Evolutionary conservation across 2,329 filamentous ascomycete genomes (phyloP).

Genomic region (Chrysoporthe puriensis): DNA sequence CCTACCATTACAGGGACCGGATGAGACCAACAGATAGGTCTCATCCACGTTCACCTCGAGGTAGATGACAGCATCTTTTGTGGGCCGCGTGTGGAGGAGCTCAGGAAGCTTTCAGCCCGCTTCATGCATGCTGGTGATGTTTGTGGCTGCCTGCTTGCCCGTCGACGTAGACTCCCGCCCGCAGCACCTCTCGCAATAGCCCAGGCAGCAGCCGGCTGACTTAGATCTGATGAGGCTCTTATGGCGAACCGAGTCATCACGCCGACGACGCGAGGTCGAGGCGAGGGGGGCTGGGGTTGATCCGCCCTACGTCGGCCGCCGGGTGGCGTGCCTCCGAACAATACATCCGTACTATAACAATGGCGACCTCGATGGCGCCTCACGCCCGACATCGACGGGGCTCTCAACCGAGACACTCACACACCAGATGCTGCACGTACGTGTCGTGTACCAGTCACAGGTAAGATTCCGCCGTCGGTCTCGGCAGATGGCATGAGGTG

Average conservation of each 20-base stretch:
- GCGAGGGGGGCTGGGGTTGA: neutral
- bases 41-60: neutral
- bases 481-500: neutral
- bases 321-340: neutral
- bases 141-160: neutral
- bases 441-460: neutral
- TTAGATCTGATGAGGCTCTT: neutral
- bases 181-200: no score
- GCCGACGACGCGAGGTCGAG: neutral
- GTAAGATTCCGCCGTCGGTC: neutral
- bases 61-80: neutral
- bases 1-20: neutral
- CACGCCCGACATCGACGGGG: neutral
- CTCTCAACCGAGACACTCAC: neutral
- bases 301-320: neutral
- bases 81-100: neutral
- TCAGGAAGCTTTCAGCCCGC: neutral
- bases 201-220: neutral
- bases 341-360: neutral
- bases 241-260: neutral
- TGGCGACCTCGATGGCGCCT: neutral
- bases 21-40: neutral
- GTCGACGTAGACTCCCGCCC: neutral
- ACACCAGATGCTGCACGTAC: neutral
- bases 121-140: neutral